Evolutionary conservation across 441 rosid genomes (phyloP).

Genomic region (Croton setiger): DNA sequence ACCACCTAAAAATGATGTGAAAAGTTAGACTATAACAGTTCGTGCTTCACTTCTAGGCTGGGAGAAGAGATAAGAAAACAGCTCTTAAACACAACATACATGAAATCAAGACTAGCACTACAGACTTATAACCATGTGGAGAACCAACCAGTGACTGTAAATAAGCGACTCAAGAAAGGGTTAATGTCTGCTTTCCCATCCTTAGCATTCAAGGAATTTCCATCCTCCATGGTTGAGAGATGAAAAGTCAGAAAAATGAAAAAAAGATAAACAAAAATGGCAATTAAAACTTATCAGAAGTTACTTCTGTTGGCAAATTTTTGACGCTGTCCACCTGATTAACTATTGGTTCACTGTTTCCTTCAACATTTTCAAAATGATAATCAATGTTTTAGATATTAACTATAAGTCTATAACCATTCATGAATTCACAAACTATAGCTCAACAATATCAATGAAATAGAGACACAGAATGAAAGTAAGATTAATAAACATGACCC

Average conservation of each 20-base stretch:
- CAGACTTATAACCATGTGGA: background rate
- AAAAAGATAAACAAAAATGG: background rate
- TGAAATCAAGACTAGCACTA: background rate
- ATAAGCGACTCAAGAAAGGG: background rate
- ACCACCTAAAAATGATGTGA: constrained; percentile 51
- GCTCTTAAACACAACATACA: background rate
- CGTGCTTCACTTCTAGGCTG: background rate
- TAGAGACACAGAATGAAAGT: background rate
- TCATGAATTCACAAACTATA: background rate
- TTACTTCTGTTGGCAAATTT: background rate
- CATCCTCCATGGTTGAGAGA: background rate
- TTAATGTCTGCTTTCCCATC: background rate
- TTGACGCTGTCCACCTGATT: background rate
- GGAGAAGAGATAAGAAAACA: background rate
- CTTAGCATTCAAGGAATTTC: background rate
- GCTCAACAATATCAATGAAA: background rate
- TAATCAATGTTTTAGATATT: background rate
- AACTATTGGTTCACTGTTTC: background rate
- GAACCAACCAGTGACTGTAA: background rate
- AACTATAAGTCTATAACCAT: background rate
- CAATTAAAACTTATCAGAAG: background rate
- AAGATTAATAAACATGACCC: background rate
- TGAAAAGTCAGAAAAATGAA: background rate
- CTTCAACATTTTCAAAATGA: background rate
- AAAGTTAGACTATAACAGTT: constrained; percentile 3